A percentile compares a stretch with the other conserved stretches of the same genome.
phyloP scores from a whole-genome alignment of 495 filamentous ascomycete genomes.

The Penicillium silybi region DNA sequence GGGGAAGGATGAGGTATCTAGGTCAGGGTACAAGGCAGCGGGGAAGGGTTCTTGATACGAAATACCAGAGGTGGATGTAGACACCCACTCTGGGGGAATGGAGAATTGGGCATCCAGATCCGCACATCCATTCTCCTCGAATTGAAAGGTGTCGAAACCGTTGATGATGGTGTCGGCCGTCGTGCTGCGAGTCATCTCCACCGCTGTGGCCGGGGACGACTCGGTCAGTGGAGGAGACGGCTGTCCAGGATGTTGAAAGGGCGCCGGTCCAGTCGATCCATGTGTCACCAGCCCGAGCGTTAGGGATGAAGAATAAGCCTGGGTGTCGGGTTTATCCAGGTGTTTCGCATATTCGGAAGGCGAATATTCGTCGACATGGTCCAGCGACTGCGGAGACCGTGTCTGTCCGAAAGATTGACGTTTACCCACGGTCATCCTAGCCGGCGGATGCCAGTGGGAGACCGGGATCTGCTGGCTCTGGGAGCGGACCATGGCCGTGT shows the following conservation, averaged over 20 bases:
- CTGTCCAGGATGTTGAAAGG: constrained; percentile 18
- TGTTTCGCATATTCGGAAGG: constrained; percentile 42
- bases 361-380: constrained; percentile 42
- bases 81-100: constrained; percentile 35
- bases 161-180: constrained; percentile 44
- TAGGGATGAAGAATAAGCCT: constrained; percentile 24
- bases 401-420: constrained; percentile 35
- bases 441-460: constrained; percentile 31
- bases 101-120: constrained; percentile 31
- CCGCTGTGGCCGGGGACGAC: constrained; percentile 18
- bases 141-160: constrained; percentile 42
- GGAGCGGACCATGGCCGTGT: constrained; percentile 42
- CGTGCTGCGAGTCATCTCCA: constrained; percentile 45
- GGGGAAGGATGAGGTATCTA: constrained; percentile 26
- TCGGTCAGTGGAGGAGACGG: constrained; percentile 18
- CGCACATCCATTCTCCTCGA: constrained; percentile 32
- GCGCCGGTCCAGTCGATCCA: constrained; percentile 23
- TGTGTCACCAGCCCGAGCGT: constrained; percentile 28
- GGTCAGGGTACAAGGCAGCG: constrained; percentile 26
- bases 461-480: constrained; percentile 42
- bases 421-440: constrained; percentile 21
- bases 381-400: constrained; percentile 26
- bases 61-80: constrained; percentile 26
- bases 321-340: constrained; percentile 27
- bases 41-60: constrained; percentile 28